phyloP scores from a whole-genome alignment of 306 rosid species.

The Fragaria ananassa region DNA sequence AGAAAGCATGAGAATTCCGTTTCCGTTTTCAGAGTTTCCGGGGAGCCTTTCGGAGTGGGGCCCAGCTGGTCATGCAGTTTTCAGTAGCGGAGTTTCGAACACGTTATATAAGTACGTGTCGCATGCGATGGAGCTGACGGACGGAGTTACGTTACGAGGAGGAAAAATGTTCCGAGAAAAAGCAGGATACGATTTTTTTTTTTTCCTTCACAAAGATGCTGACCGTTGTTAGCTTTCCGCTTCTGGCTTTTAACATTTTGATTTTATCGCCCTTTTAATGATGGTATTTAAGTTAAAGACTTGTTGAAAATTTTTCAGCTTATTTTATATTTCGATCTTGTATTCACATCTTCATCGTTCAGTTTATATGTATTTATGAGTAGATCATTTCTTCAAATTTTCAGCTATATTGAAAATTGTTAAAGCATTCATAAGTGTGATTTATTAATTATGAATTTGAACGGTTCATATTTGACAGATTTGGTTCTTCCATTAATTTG shows the following conservation, averaged over 20 bases:
- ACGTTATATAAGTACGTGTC: neutral
- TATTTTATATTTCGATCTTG: too few species aligned
- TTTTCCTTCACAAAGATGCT: neutral
- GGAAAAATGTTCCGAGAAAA: neutral
- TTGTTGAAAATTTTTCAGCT: too few species aligned
- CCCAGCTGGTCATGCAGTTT: neutral
- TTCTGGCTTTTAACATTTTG: neutral
- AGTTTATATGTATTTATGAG: too few species aligned
- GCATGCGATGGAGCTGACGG: neutral
- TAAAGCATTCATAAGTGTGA: too few species aligned
- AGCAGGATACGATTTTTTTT: neutral
- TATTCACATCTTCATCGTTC: too few species aligned
- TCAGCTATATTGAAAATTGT: too few species aligned
- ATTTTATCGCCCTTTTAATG: neutral
- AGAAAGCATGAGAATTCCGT: slow-evolving; percentile 9
- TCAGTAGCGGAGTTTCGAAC: neutral
- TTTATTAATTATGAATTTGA: too few species aligned
- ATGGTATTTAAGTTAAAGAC: too few species aligned
- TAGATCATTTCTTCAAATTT: too few species aligned
- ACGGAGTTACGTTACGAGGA: slow-evolving; percentile 6
- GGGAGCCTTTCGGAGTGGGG: neutral
- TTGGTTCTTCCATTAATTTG: too few species aligned
- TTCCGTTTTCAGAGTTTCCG: neutral
- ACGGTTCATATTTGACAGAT: too few species aligned
- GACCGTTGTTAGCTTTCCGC: neutral